Conservation (phyloP, 2,329 filamentous ascomycete species). For the Claviceps citrina region DNA sequence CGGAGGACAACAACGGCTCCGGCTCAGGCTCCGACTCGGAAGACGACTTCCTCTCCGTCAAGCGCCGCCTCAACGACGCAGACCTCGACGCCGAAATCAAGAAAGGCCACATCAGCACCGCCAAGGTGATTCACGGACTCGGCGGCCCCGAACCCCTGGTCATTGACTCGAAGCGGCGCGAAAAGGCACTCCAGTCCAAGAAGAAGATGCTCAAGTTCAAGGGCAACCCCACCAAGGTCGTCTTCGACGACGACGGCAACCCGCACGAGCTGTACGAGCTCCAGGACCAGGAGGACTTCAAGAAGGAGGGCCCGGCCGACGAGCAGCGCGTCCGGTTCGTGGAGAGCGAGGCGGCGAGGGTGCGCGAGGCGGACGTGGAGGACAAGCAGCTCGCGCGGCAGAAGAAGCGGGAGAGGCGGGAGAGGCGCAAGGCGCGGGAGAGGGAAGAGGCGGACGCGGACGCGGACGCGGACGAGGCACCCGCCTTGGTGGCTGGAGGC, state of each 20-base stretch:
- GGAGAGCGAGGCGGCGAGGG: constrained; percentile 55
- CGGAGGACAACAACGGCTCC: constrained; percentile 44
- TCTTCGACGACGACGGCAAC: constrained; percentile 86
- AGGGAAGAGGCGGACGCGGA: constrained; percentile 24
- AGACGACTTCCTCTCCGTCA: constrained; percentile 75
- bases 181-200: constrained; percentile 90
- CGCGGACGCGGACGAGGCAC: constrained; percentile 14
- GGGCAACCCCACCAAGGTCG: constrained; percentile 66
- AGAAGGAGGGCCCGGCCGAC: constrained; percentile 56
- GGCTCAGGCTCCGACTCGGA: constrained; percentile 3
- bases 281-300: constrained; percentile 70
- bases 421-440: constrained; percentile 53
- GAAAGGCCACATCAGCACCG: constrained; percentile 25
- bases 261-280: constrained; percentile 78
- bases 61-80: constrained; percentile 65
- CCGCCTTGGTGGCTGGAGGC: constrained; percentile 20
- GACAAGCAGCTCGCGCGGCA: constrained; percentile 72
- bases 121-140: constrained; percentile 49
- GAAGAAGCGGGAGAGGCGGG: constrained; percentile 61
- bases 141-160: constrained; percentile 60
- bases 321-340: constrained; percentile 65
- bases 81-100: constrained; percentile 39
- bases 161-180: constrained; percentile 85
- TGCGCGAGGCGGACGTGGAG: constrained; percentile 58
- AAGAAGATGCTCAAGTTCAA: constrained; percentile 87